Evolutionary conservation across 202 grass and related monocot genomes (phyloP).

Genomic region (Cymbopogon flexuosus): DNA sequence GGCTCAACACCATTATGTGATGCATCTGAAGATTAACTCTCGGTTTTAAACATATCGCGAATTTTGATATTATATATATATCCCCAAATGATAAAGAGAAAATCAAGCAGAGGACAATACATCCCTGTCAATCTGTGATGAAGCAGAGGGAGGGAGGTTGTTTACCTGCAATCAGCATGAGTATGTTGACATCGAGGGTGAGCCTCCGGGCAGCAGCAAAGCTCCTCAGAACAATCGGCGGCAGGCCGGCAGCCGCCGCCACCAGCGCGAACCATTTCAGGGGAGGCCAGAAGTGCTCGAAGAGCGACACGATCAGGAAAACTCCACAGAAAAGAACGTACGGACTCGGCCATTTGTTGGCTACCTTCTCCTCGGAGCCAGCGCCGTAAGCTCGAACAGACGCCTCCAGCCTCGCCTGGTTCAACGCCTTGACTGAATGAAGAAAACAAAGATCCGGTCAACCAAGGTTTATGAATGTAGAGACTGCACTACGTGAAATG

Average conservation of each 20-base stretch:
- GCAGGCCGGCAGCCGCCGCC: constrained; percentile 43
- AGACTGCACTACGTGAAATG: not conserved
- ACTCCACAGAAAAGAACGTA: constrained; percentile 58
- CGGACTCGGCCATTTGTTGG: constrained; percentile 77
- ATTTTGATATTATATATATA: too few species aligned
- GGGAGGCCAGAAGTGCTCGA: constrained; percentile 69
- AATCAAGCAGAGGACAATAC: not conserved
- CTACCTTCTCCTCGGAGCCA: constrained; percentile 22
- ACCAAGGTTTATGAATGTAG: not conserved
- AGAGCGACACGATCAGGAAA: constrained; percentile 58
- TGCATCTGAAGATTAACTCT: not conserved
- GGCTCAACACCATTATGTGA: not conserved
- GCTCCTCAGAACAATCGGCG: constrained; percentile 48
- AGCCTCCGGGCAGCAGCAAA: constrained; percentile 50
- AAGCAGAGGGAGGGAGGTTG: not conserved
- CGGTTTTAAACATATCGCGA: too few species aligned
- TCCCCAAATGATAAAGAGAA: not conserved
- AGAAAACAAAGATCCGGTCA: not conserved
- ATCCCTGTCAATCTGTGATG: not conserved
- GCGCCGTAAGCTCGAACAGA: constrained; percentile 65
- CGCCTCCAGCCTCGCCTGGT: constrained; percentile 78
- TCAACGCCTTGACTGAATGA: constrained; percentile 60
- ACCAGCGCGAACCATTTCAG: constrained; percentile 71
- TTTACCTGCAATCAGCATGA: constrained; percentile 94
- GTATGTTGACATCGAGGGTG: constrained; percentile 89